phyloP scores from a whole-genome alignment of 2,329 filamentous ascomycete species.

The Apiospora phragmitis region DNA sequence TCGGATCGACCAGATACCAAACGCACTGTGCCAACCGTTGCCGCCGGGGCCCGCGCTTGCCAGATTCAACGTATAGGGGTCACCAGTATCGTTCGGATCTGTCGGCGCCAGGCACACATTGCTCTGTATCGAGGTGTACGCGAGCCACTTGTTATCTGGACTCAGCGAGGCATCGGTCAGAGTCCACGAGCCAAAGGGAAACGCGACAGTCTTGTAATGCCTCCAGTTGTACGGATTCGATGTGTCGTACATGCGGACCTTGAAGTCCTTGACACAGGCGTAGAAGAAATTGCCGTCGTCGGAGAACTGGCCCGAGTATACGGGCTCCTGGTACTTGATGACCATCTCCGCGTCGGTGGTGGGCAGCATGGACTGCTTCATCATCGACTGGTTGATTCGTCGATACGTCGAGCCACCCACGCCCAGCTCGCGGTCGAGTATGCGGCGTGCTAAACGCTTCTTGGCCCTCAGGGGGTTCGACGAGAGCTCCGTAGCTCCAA shows the following conservation, averaged over 20 bases:
- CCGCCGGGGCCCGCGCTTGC: constrained; percentile 41
- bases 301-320: constrained; percentile 95
- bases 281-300: constrained; percentile 98
- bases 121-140: constrained; percentile 86
- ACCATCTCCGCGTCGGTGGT: constrained; percentile 78
- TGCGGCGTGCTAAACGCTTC: constrained; percentile 65
- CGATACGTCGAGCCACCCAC: constrained; percentile 61
- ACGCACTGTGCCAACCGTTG: constrained; percentile 37
- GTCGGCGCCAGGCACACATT: constrained; percentile 85
- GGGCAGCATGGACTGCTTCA: constrained; percentile 76
- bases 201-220: constrained; percentile 87
- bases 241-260: constrained; percentile 95
- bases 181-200: constrained; percentile 90
- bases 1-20: constrained; percentile 83
- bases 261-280: constrained; percentile 87
- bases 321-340: constrained; percentile 81
- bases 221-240: constrained; percentile 94
- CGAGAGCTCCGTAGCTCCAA: constrained; percentile 64
- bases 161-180: constrained; percentile 91
- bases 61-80: constrained; percentile 79
- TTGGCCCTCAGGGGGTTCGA: constrained; percentile 47
- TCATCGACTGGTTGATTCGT: constrained; percentile 61
- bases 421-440: constrained; percentile 82
- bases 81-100: constrained; percentile 77
- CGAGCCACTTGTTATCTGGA: constrained; percentile 88